Evolutionary conservation across 2,329 filamentous ascomycete species (phyloP).

Genomic region (Byssoonygena ceratinophila): DNA sequence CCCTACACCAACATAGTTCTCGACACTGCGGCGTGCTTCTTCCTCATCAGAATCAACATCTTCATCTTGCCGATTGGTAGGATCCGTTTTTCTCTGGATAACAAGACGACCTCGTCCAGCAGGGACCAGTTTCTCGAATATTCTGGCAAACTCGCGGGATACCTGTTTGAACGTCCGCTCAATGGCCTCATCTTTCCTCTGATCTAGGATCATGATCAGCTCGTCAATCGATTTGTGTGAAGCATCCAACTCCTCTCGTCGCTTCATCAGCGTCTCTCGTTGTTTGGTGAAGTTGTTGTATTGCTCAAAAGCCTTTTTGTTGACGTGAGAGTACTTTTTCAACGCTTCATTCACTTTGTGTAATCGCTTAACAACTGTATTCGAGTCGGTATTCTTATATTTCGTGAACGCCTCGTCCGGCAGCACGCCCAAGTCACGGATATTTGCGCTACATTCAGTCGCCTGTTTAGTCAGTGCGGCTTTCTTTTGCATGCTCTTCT

Average conservation of each 20-base stretch:
- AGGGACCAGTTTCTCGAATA: conserved; percentile 91
- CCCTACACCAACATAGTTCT: conserved; percentile 92
- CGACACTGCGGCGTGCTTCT: conserved; percentile 54
- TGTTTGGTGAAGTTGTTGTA: conserved; percentile 95
- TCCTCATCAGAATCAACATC: conserved; percentile 56
- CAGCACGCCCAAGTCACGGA: conserved; percentile 82
- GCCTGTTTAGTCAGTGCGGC: conserved; percentile 66
- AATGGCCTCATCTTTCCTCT: conserved; percentile 94
- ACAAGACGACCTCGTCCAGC: conserved; percentile 83
- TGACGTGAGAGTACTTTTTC: conserved; percentile 96
- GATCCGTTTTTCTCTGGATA: conserved; percentile 82
- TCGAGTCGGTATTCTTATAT: conserved; percentile 72
- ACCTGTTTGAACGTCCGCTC: conserved; percentile 98
- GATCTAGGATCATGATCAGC: conserved; percentile 82
- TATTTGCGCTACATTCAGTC: conserved; percentile 73
- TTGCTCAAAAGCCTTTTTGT: conserved; percentile 99
- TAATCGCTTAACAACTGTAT: conserved; percentile 61
- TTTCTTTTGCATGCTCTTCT: conserved; percentile 84
- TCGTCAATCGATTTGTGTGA: conserved; percentile 83
- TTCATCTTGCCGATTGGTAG: conserved; percentile 50
- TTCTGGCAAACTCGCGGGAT: conserved; percentile 78
- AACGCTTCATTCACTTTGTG: conserved; percentile 86
- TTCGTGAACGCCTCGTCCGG: conserved; percentile 90
- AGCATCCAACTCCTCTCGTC: conserved; percentile 74
- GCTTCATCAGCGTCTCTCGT: conserved; percentile 73